Base-by-base conservation (phyloP, 306 rosid species). In the Pterocarpus macrocarpus region DNA sequence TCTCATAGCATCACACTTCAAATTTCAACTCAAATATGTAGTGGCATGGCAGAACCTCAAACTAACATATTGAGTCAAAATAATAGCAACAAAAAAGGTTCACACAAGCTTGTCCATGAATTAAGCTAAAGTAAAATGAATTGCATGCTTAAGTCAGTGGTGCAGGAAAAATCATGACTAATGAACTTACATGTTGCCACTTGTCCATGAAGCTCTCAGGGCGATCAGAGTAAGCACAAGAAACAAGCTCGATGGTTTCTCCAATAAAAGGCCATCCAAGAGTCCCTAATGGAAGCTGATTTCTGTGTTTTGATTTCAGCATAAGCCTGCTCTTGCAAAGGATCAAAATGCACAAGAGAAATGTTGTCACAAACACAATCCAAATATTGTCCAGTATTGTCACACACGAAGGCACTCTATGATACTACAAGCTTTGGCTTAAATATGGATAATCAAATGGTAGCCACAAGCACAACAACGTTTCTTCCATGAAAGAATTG, bases 261-360 rank as follows among this genome's bases (percentile, higher is more conserved):
- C 99, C 99, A 8, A 95, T 80, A 76, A 95, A 78, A 47, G 98
- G 98, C 92, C 88, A 90, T 28, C 99, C 99, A 73, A 95, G 94
- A 89, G 92, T 83, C 71, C 99, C 99, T 69, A 68, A 61, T 71
- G 99, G 99, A 80, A 95, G 94, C 43, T 82, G 77, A 11, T 32
- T 49, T 78, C 77, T 85, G 79, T 76, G 53, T 43, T 83, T 88
- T 62, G 97, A 82, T 85, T 86, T 84, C 77, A 89, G 50, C 73
- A 38, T 38, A 69, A 75, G 74, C 71, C 76, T 83, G 70, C 85
- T 89, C 39, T 63, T 81, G 89, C 67, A 85, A 80, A 91, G 81
- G 79, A 89, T 75, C 53, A 87, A 43, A 78, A 72, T 76, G 89
- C 87, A 81, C 49, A 82, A 75, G 75, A 89, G 71, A 67, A 77